These are phyloP conservation scores for Neckera pumila DNA, from an alignment of 225 moss, liverwort and hornwort genomes.

Conservation along the genomic window DNA sequence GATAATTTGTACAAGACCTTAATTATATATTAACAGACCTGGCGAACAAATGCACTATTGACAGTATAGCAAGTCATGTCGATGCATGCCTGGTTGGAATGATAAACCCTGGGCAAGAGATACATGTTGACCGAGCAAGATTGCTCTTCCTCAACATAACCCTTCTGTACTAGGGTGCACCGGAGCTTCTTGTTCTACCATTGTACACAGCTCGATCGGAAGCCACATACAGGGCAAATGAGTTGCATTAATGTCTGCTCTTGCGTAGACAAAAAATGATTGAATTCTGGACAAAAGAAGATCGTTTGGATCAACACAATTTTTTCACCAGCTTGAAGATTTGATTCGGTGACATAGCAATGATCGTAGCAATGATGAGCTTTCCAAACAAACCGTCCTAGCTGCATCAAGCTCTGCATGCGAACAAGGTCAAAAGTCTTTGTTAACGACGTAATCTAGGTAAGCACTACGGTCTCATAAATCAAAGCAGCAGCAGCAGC, in stretches of 20 bases:
- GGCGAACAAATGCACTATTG: conserved; percentile 4
- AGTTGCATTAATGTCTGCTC: conserved; percentile 8
- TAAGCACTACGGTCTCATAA: background rate
- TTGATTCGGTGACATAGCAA: background rate
- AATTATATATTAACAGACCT: conserved; percentile 15
- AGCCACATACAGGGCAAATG: conserved; percentile 5
- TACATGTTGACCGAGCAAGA: background rate
- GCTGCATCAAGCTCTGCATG: conserved; percentile 18
- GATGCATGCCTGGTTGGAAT: conserved; percentile 16
- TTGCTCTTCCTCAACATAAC: conserved; percentile 18
- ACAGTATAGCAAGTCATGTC: conserved; percentile 18
- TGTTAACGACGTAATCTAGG: background rate
- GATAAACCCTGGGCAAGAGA: conserved; percentile 17
- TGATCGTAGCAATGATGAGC: background rate
- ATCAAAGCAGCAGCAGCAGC: background rate
- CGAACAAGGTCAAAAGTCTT: background rate
- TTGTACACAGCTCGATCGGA: background rate
- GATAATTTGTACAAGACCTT: conserved; percentile 19
- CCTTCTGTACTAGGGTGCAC: conserved; percentile 1
- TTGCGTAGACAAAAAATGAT: conserved; percentile 28
- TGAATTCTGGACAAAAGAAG: conserved; percentile 24
- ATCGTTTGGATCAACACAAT: conserved; percentile 4
- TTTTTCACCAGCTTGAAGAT: conserved; percentile 7
- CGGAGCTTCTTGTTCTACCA: background rate
- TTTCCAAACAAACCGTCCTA: conserved; percentile 1